A percentile compares a stretch with the other conserved stretches of the same genome.
These are phyloP conservation scores for Podila verticillata DNA, from an alignment of 192 early-diverging fungal species.

Conservation along the genomic window DNA sequence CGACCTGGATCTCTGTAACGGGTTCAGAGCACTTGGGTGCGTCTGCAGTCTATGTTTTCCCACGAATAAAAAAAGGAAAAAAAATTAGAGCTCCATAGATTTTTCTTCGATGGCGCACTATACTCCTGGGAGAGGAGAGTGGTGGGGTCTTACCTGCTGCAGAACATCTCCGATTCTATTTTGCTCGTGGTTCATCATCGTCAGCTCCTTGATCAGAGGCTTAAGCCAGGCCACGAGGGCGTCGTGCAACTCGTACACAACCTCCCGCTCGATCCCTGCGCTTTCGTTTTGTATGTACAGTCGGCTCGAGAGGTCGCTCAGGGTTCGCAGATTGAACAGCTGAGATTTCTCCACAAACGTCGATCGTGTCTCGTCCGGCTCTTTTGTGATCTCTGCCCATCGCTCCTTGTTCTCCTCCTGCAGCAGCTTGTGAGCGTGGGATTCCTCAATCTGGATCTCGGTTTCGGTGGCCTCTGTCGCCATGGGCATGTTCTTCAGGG, in stretches of 20 bases:
- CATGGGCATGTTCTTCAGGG: constrained; percentile 36
- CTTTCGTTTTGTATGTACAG: constrained; percentile 24
- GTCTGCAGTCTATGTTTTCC: no score
- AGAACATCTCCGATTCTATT: constrained; percentile 10
- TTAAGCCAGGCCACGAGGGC: constrained; percentile 32
- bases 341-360: constrained; percentile 11
- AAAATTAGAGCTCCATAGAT: no score
- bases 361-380: not conserved
- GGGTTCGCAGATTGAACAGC: constrained; percentile 21
- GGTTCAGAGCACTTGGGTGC: no score
- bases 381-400: constrained; percentile 1
- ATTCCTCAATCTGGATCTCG: constrained; percentile 17
- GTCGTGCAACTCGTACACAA: constrained; percentile 11
- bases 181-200: constrained; percentile 21
- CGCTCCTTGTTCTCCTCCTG: constrained; percentile 1
- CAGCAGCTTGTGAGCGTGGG: constrained; percentile 5
- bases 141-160: constrained; percentile 12
- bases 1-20: constrained; percentile 18
- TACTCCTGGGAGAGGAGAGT: no score
- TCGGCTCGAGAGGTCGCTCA: constrained; percentile 11
- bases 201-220: constrained; percentile 19
- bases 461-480: constrained; percentile 24
- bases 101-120: no score
- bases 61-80: no score
- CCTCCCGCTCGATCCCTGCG: constrained; percentile 27